Percentiles rank a stretch among this genome's conserved stretches.
phyloP scores from a whole-genome alignment of 2,329 filamentous ascomycete species.

The Piedraia hortae region DNA sequence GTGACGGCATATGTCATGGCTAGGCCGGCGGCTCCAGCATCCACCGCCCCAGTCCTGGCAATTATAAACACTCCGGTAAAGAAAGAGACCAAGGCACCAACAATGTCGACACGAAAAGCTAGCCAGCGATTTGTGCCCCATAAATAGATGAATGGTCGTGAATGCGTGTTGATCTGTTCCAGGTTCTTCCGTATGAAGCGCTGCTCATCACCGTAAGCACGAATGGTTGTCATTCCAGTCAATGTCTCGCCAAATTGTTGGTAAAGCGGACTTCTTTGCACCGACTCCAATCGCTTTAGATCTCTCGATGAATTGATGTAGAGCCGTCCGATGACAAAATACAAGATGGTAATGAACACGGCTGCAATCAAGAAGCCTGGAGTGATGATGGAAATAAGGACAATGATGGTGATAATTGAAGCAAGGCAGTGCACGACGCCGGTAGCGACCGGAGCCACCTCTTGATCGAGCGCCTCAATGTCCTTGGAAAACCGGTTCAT shows the following conservation, averaged over 20 bases:
- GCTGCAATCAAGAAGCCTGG: constrained; percentile 74
- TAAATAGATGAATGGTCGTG: constrained; percentile 79
- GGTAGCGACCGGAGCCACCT: constrained; percentile 78
- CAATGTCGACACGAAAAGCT: constrained; percentile 66
- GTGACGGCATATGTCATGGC: constrained; percentile 88
- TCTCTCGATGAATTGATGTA: constrained; percentile 87
- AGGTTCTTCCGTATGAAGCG: constrained; percentile 87
- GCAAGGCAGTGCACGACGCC: constrained; percentile 38
- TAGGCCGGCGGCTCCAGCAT: constrained; percentile 75
- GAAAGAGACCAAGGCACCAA: constrained; percentile 78
- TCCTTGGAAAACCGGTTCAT: constrained; percentile 99
- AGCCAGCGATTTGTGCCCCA: constrained; percentile 97
- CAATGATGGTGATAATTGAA: constrained; percentile 56
- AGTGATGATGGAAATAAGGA: constrained; percentile 67
- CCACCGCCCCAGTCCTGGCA: constrained; percentile 51
- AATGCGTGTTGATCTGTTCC: constrained; percentile 62
- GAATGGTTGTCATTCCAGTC: constrained; percentile 82
- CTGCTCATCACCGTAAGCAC: constrained; percentile 80
- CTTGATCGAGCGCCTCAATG: constrained; percentile 79
- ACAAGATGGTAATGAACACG: constrained; percentile 57
- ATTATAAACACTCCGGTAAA: constrained; percentile 83
- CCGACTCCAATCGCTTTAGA: constrained; percentile 78
- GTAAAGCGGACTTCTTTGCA: constrained; percentile 81
- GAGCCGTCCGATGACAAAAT: constrained; percentile 58
- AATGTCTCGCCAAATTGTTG: constrained; percentile 95